phyloP scores from a whole-genome alignment of 176 grass and related monocot genomes.

The Microstegium vimineum region DNA sequence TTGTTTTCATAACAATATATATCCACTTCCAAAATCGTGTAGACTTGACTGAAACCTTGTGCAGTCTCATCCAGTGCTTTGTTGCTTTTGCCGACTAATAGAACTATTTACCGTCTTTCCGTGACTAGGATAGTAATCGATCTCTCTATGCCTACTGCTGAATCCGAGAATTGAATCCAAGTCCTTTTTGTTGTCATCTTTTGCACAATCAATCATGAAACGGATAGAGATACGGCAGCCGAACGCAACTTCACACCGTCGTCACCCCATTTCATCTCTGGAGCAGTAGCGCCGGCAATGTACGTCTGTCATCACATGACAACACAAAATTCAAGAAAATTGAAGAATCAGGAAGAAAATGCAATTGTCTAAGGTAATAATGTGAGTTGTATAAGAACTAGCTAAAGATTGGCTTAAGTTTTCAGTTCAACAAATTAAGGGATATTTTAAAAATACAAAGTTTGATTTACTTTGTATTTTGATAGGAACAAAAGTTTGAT shows the following conservation, averaged over 20 bases:
- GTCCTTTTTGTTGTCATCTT: not conserved
- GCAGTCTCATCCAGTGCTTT: not conserved
- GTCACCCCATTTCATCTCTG: slow-evolving; percentile 70
- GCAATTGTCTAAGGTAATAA: not conserved
- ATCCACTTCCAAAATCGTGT: not conserved
- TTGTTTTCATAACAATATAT: not conserved
- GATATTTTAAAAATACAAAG: not conserved
- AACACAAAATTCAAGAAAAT: slow-evolving; percentile 16
- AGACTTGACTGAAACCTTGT: not conserved
- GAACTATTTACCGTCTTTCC: slow-evolving; percentile 10
- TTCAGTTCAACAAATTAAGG: not conserved
- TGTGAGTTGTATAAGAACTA: not conserved
- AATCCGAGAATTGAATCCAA: not conserved
- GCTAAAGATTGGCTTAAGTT: not conserved
- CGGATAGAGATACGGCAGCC: slow-evolving; percentile 73
- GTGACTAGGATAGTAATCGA: not conserved
- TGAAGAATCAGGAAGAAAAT: not conserved
- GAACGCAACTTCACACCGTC: slow-evolving; percentile 80
- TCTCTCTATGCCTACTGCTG: slow-evolving; percentile 8
- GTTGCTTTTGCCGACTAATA: not conserved
- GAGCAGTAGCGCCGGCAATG: slow-evolving; percentile 73
- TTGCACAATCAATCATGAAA: slow-evolving; percentile 31
- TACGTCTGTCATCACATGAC: slow-evolving; percentile 53
- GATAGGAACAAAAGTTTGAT: not conserved
- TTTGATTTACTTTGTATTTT: not conserved